Evolutionary conservation across 75 land plant species (phyloP), one percentile per base, ranked within the genome.

Genomic region (Pseudotsuga menziesii): DNA sequence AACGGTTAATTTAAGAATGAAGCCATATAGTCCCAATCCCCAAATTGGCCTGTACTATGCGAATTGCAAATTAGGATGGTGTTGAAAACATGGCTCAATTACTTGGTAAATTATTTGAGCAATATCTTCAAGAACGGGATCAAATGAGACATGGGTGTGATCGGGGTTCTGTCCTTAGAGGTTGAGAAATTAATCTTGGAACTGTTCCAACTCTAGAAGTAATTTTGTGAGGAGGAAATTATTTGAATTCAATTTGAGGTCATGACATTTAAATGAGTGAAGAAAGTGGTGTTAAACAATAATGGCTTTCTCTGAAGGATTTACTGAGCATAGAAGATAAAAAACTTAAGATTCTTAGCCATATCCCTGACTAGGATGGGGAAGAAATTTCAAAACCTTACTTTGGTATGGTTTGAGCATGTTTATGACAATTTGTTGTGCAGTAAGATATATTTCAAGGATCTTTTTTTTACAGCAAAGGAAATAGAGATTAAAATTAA

Each of bases 101-200:
- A 78, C 41, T 69, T 91, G 89, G 91, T 91, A 16, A 85, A 78
- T 75, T 91, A 88, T 83, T 89, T 92, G 36, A 88, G 90, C 77
- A 71, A 77, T 66, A 92, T 86, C 80, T 87, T 86, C 17, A 57
- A 17, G 58, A 57, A 17, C 17, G 1, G 0, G 13, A 13, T 12
- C 0, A 57, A 17, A 17, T 57, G 0, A 0, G 58, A 57, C 13
- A 57, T 0, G 58, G 17, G 17, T 17, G 17, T 57, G 26, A 86
- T 97, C 19, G 97, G 89, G 11, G 91, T 97, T 32, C 90, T 97
- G 22, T 92, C 96, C 23, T 97, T 97, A 63, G 98, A 97, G 78
- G 94, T 92, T 7, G 95, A 94, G 16, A 94, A 86, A 78, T 86
- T 89, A 25, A 88, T 97, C 91, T 92, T 98, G 35, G 93, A 93